Evolutionary conservation across 495 filamentous ascomycete species (phyloP), one percentile per base, ranked within the genome.

Genomic region (Cudoniella acicularis): DNA sequence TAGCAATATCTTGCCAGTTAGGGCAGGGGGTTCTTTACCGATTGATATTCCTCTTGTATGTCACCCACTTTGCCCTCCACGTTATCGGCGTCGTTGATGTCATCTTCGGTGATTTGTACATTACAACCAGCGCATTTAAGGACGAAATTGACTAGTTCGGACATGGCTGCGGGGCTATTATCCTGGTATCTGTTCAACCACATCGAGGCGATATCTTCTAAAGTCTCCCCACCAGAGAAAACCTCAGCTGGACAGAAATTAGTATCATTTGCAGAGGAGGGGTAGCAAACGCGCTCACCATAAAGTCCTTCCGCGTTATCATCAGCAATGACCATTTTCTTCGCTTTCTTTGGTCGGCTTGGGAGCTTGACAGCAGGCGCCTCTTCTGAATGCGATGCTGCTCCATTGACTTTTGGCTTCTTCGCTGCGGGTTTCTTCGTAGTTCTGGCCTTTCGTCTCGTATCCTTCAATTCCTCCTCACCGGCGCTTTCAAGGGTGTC

Each of bases 91-190:
- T 98, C 94, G 52, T 83, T 82, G 45, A 94, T 88, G 67, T 97
- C 90, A 60, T 92, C 84, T 10, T 77, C 77, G 10, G 83, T 85
- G 22, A 98, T 81, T 54, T 85, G 78, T 24, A 87, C 73, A 22
- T 89, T 79, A 64, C 92, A 92, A 25, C 94, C 94, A 36, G 92
- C 83, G 53, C 87, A 87, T 67, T 86, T 83, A 2, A 98, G 76
- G 20, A 96, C 84, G 64, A 96, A 92, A 68, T 96, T 98, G 54
- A 98, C 81, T 60, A 98, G 72, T 41, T 96, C 90, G 10, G 85
- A 83, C 70, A 96, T 79, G 4, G 90, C 89, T 26, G 75, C 74
- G 1, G 80, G 69, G 51, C 86, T 82, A 63, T 93, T 72, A 27
- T 81, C 75, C 52, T 87, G 77, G 75, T 93, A 98, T 63, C 79